These are phyloP conservation scores for Xylariaceae sp. DNA, from an alignment of 2,329 filamentous ascomycete species.

Conservation along the genomic window DNA sequence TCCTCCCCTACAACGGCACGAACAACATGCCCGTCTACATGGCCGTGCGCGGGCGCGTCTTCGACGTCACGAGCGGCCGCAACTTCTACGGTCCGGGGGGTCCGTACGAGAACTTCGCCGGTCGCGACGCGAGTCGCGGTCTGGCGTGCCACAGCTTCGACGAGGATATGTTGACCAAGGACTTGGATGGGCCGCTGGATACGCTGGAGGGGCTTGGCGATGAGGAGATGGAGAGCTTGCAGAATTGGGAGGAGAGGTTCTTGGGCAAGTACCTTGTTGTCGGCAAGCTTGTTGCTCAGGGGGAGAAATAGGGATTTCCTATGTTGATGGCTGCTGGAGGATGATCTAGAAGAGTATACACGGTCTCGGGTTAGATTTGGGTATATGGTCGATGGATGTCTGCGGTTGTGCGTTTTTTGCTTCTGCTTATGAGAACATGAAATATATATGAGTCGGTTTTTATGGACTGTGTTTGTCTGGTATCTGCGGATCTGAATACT, in stretches of 20 bases:
- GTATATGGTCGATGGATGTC: background rate
- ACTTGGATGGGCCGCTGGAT: conserved; percentile 79
- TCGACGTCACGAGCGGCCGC: conserved; percentile 79
- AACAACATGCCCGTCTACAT: conserved; percentile 74
- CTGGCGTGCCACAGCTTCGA: conserved; percentile 91
- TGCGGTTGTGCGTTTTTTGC: background rate
- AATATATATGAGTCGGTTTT: background rate
- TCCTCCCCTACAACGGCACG: conserved; percentile 80
- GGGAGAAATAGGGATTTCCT: conserved; percentile 20
- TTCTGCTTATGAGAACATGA: background rate
- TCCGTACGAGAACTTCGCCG: conserved; percentile 94
- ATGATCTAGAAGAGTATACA: background rate
- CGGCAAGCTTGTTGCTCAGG: conserved; percentile 64
- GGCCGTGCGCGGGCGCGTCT: conserved; percentile 84
- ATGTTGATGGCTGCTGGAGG: no score
- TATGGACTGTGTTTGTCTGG: background rate
- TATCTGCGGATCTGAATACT: no score
- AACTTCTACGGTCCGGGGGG: conserved; percentile 97
- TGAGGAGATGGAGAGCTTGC: conserved; percentile 77
- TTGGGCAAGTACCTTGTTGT: conserved; percentile 93
- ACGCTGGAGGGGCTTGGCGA: conserved; percentile 63
- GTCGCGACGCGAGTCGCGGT: conserved; percentile 81
- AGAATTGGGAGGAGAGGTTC: conserved; percentile 92
- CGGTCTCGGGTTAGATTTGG: background rate
- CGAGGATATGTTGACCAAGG: conserved; percentile 88